Base-by-base conservation (phyloP, 2,329 filamentous ascomycete species). In the Ophiobolus disseminans region DNA sequence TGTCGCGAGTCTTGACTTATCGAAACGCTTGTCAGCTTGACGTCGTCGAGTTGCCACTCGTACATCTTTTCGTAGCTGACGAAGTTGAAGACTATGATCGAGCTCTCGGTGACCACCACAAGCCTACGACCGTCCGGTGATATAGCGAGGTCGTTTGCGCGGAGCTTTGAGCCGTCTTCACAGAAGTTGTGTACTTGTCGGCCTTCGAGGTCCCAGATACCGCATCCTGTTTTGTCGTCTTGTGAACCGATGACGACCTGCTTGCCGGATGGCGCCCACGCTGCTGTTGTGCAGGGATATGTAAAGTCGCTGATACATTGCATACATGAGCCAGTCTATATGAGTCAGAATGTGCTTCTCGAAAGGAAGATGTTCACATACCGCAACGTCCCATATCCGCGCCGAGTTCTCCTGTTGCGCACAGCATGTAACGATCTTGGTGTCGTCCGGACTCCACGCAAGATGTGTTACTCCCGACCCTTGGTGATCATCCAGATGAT, bases 361-460 rank as follows among this genome's bases (percentile, higher is more conserved):
- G 16, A 22, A 17, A 21, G 8, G 26, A 8, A 20, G 23, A 6
- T 14, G 14, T 16, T 21, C 4, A 48, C 62, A 44, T 65, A 69
- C 69, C 54, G 67, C 66, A 26, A 68, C 63, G 71, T 91, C 84
- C 89, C 90, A 96, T 53, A 96, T 74, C 26, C 87, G 82, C 1
- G 90, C 91, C 53, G 81, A 82, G 36, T 82, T 83, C 65, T 96
- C 73, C 34, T 65, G 63, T 35, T 68, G 90, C 57, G 85, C 82
- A 13, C 85, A 89, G 69, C 93, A 97, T 13, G 88, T 93, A 30
- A 97, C 85, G 25, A 99, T 80, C 75, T 90, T 90, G 1, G 82
- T 82, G 73, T 96, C 90, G 71, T 99, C 91, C 4, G 92, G 94
- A 68, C 92, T 97, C 90, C 94, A 99, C 1, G 90, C 82, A 3